Base-by-base conservation (phyloP, 306 rosid genomes). In the Prunus padus region DNA sequence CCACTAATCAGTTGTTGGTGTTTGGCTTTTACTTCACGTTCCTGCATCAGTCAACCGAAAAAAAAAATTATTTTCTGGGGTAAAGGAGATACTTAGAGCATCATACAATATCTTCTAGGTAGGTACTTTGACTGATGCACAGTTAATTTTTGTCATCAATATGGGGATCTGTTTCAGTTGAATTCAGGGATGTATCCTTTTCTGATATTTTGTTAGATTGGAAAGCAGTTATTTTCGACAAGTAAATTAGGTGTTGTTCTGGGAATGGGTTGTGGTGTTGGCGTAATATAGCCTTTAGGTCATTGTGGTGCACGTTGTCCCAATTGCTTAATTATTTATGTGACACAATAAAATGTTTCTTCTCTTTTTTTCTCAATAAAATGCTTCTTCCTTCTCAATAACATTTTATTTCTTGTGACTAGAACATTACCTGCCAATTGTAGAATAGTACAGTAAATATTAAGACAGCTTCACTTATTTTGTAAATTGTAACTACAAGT, bases 1-100 rank as follows among this genome's bases (percentile, higher is more conserved):
- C 98, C 97, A 47, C 98, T 95, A 75, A 94, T 95, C 81, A 95
- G 82, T 69, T 95, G 98, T 65, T 95, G 98, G 79, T 95, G 97
- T 77, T 95, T 92, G 50, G 98, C 96, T 86, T 90, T 95, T 72
- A 92, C 97, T 89, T 95, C 98, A 44, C 96, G 93, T 73, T 95
- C 97, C 97, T 95, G 92, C 84, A 86, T 64, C 84, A 76, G 60
- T 67, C 49, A 76, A 86, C 22, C 13, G 26, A 67, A 55, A 46
- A 61, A 28, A 37, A 66, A 77, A 73, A 69, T 49, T 49, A 78
- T 76, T 73, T 79, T 68, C 61, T 67, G 76, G 44, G 80, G 72
- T 59, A 73, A 55, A 62, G 46, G 56, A 78, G 47, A 60, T 47
- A 47, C 33, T 49, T 66, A 44, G 50, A 82, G 26, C 49, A 19